phyloP scores from a whole-genome alignment of 805 yeast species.

The Ogataea wickerhamii region DNA sequence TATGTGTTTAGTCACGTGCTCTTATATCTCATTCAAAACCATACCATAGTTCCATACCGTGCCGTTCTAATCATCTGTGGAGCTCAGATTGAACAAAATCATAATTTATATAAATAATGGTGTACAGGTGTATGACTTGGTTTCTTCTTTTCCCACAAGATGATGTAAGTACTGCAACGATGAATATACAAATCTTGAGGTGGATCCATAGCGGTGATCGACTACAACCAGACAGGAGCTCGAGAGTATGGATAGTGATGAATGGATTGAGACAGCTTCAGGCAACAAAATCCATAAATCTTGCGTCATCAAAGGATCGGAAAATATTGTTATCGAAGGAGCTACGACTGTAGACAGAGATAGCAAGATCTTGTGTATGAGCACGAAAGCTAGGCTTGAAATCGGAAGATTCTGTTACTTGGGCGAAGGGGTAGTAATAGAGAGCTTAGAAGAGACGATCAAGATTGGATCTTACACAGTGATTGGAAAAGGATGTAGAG shows the following conservation, averaged over 20 bases:
- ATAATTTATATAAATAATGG: too few species aligned
- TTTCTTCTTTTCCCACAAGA: too few species aligned
- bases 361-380: slow-evolving; percentile 20
- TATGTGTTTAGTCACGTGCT: too few species aligned
- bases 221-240: too few species aligned
- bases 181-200: too few species aligned
- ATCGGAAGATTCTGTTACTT: slow-evolving; percentile 48
- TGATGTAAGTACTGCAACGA: too few species aligned
- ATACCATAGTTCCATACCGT: too few species aligned
- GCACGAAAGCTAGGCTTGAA: slow-evolving; percentile 17
- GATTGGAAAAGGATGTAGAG: slow-evolving; percentile 34
- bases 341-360: slow-evolving; percentile 40
- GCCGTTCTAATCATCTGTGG: too few species aligned
- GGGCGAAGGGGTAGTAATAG: slow-evolving; percentile 27
- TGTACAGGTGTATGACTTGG: too few species aligned
- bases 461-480: slow-evolving; percentile 46
- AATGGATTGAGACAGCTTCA: slow-evolving; percentile 47
- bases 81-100: too few species aligned
- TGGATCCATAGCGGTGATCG: too few species aligned
- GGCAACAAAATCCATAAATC: slow-evolving; percentile 47
- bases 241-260: slow-evolving; percentile 9
- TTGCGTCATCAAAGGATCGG: slow-evolving; percentile 42
- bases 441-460: slow-evolving; percentile 33
- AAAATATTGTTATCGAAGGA: slow-evolving; percentile 44
- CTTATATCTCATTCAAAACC: too few species aligned